Evolutionary conservation across 2,329 filamentous ascomycete species (phyloP), one percentile per base, ranked within the genome.

Genomic region (Colletotrichum spaethianum): DNA sequence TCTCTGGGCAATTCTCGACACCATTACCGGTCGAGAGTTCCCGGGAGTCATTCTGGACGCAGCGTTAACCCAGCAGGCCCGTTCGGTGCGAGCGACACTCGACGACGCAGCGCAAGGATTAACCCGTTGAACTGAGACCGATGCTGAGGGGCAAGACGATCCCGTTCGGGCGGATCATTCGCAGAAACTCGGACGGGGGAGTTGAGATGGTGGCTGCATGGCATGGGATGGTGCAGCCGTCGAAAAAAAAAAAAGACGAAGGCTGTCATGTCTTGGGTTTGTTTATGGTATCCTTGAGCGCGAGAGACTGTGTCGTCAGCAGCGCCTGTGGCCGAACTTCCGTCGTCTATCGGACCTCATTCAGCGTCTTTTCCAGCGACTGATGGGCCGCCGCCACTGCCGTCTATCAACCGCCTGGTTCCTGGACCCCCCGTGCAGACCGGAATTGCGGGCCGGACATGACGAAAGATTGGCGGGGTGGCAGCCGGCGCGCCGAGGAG

Each of bases 41-140:
- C 75, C 75, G 71, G 74, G 75, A 63, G 72, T 63, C 63, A 55
- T 48, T 77, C 75, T 77, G 74, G 77, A 75, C 74, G 74, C 76
- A 74, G 75, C 74, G 77, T 76, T 73, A 73, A 75, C 67, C 73
- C 63, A 62, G 73, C 68, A 67, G 74, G 70, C 74, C 75, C 42
- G 9, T 48, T 33, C 74, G 75, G 77, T 74, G 63, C 75, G 75
- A 74, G 75, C 76, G 74, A 75, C 64, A 74, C 74, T 67, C 74
- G 74, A 73, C 74, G 74, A 73, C 69, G 69, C 70, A 74, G 63
- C 73, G 73, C 74, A 74, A 68, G 73, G 71, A 74, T 69, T 63
- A 62, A 52, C 70, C 74, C 73, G 68, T 74, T 40, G 72, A 62
- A 64, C 73, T 74, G 67, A 76, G 70, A 77, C 76, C 73, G 74